Conservation (phyloP, 768 basidiomycete species). For the Asterophora parasitica region DNA sequence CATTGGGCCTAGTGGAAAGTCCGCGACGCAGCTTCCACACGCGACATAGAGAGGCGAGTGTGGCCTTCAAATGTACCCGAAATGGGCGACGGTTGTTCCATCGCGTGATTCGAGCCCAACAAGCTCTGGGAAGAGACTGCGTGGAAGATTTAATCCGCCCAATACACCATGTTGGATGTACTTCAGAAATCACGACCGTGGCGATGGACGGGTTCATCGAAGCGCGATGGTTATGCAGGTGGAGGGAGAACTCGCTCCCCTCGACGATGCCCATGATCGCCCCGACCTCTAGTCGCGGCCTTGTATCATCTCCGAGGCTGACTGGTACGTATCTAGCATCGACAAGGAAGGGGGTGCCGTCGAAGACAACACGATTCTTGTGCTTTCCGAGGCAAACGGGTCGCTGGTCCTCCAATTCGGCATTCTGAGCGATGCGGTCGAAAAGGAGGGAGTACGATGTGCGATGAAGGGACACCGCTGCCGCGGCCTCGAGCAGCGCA, state of each 20-base stretch:
- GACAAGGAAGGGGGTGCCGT: conserved; percentile 49
- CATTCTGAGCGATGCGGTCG: conserved; percentile 33
- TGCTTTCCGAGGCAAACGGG: conserved; percentile 47
- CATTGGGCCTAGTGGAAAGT: conserved; percentile 29
- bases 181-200: conserved; percentile 44
- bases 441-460: conserved; percentile 47
- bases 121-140: conserved; percentile 27
- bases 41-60: conserved; percentile 39
- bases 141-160: conserved; percentile 37
- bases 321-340: conserved; percentile 46
- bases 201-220: conserved; percentile 54
- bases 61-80: conserved; percentile 47
- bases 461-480: conserved; percentile 46
- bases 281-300: conserved; percentile 51
- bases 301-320: conserved; percentile 30
- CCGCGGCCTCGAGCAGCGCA: conserved; percentile 44
- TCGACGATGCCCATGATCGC: conserved; percentile 59
- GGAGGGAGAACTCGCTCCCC: conserved; percentile 58
- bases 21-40: conserved; percentile 39
- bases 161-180: conserved; percentile 56
- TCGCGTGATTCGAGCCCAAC: conserved; percentile 46
- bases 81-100: conserved; percentile 57
- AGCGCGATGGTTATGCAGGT: conserved; percentile 56
- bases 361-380: conserved; percentile 47
- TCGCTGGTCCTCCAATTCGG: conserved; percentile 38